These are phyloP conservation scores for Saururus chinensis DNA, from an alignment of 164 flowering plant genomes.

Conservation along the genomic window DNA sequence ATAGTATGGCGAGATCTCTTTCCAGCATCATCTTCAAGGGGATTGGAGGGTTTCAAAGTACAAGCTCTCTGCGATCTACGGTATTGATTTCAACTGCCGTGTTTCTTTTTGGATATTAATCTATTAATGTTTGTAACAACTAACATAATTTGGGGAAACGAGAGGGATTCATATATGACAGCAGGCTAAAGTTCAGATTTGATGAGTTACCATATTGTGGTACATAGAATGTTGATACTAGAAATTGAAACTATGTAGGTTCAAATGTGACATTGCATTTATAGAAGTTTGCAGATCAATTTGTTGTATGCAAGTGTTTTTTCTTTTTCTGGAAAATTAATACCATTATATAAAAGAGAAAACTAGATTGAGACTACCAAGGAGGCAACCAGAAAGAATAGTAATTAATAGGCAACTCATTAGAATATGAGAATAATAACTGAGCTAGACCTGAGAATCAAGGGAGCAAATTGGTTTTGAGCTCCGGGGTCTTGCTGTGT, in stretches of 20 bases:
- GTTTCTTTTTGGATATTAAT: neutral
- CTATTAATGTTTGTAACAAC: neutral
- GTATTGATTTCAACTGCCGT: neutral
- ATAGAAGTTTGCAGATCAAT: no score
- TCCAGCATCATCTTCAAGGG: slow-evolving; percentile 4
- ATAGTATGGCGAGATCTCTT: slow-evolving; percentile 7
- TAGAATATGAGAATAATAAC: no score
- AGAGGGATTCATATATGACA: neutral
- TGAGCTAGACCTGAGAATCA: no score
- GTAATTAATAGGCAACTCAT: no score
- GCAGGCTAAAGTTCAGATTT: no score
- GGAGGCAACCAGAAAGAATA: no score
- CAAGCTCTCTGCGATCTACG: slow-evolving; percentile 3
- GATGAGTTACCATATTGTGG: neutral
- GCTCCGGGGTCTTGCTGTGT: no score
- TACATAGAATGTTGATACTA: neutral
- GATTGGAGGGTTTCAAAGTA: slow-evolving; percentile 3
- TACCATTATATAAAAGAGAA: no score
- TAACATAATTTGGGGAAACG: neutral
- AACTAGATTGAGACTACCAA: no score
- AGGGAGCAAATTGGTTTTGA: no score
- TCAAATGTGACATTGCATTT: neutral
- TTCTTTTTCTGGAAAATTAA: no score
- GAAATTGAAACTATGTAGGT: neutral
- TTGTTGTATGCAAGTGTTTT: no score